phyloP scores from a whole-genome alignment of 2,329 filamentous ascomycete genomes.

The Ophiocordyceps camponoti-saundersi region DNA sequence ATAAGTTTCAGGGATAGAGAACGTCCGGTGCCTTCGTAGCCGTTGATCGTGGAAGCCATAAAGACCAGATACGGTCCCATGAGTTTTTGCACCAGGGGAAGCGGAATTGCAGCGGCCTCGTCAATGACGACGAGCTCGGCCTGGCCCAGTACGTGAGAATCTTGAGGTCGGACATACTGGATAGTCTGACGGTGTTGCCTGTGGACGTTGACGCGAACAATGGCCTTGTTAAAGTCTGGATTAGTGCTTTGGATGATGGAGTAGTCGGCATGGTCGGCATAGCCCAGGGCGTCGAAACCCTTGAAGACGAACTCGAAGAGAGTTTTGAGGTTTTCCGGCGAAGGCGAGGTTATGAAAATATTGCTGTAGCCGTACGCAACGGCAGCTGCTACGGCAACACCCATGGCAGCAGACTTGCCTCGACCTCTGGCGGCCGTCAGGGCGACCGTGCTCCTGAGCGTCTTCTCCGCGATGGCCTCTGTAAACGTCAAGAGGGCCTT shows the following conservation, averaged over 20 bases:
- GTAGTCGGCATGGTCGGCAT: conserved; percentile 91
- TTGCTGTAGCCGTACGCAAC: conserved; percentile 96
- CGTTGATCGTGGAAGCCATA: conserved; percentile 98
- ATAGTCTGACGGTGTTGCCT: conserved; percentile 92
- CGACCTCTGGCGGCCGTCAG: conserved; percentile 86
- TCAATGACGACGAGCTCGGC: conserved; percentile 93
- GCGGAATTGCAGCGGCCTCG: conserved; percentile 88
- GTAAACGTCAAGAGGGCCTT: conserved; percentile 95
- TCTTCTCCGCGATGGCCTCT: conserved; percentile 93
- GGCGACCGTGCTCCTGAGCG: conserved; percentile 79
- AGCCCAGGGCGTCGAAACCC: conserved; percentile 85
- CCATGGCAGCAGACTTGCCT: conserved; percentile 91
- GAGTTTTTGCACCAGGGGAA: conserved; percentile 81
- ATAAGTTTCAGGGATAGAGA: conserved; percentile 93
- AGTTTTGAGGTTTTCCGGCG: conserved; percentile 95
- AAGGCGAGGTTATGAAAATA: conserved; percentile 96
- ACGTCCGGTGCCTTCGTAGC: conserved; percentile 91
- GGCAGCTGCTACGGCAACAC: conserved; percentile 84
- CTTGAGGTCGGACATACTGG: conserved; percentile 94
- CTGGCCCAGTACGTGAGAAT: conserved; percentile 86
- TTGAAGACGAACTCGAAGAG: conserved; percentile 98
- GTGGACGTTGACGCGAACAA: conserved; percentile 92
- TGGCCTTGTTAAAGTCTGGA: conserved; percentile 97
- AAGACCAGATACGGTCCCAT: conserved; percentile 97
- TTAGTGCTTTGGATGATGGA: conserved; percentile 97